Percentiles rank a stretch among this genome's conserved stretches.
These are phyloP conservation scores for Wolfiporia cocos DNA, from an alignment of 1,284 basidiomycete species.

Conservation along the genomic window DNA sequence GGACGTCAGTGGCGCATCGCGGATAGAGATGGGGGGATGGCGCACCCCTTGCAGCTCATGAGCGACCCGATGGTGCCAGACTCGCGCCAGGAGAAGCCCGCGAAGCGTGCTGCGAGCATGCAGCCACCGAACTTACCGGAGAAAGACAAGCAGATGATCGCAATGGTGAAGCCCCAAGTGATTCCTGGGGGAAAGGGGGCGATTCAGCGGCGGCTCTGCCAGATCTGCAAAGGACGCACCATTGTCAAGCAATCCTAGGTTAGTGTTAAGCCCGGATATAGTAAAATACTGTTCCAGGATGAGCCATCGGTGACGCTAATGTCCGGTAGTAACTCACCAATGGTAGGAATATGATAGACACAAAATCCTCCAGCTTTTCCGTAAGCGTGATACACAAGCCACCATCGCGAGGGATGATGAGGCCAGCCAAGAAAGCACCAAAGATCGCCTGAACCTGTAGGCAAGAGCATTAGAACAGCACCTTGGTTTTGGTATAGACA, in stretches of 20 bases:
- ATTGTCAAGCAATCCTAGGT: conserved; percentile 55
- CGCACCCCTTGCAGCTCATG: conserved; percentile 71
- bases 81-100: conserved; percentile 56
- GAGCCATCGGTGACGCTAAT: too few species aligned
- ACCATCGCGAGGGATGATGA: conserved; percentile 61
- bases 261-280: conserved; percentile 60
- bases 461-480: background rate
- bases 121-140: conserved; percentile 56
- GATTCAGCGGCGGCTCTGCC: too few species aligned
- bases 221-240: conserved; percentile 18
- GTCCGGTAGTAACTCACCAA: conserved; percentile 36
- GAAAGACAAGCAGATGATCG: conserved; percentile 45
- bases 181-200: conserved; percentile 26
- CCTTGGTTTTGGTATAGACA: background rate
- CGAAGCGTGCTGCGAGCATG: conserved; percentile 41
- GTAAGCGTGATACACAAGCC: conserved; percentile 55
- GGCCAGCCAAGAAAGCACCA: conserved; percentile 65
- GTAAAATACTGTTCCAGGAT: conserved; percentile 44
- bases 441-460: conserved; percentile 75
- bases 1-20: background rate
- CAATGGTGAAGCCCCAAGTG: conserved; percentile 62
- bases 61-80: conserved; percentile 60
- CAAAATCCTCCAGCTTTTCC: conserved; percentile 65
- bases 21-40: conserved; percentile 3
- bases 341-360: conserved; percentile 55